phyloP scores from a whole-genome alignment of 2,329 filamentous ascomycete species.

The Mollisia scopiformis region DNA sequence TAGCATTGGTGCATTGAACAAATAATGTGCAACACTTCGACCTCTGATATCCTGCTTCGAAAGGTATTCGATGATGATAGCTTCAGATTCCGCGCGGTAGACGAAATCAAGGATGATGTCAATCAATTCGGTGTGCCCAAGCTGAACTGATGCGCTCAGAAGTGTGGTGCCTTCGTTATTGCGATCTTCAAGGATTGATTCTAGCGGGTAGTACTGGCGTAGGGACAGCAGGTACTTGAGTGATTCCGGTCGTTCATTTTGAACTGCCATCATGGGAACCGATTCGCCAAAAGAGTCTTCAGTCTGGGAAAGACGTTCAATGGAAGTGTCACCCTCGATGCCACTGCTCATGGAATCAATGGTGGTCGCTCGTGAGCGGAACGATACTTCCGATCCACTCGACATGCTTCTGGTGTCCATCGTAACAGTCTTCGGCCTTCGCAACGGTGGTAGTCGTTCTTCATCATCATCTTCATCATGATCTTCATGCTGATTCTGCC shows the following conservation, averaged over 20 bases:
- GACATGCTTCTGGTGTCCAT: slow-evolving; percentile 91
- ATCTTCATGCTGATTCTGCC: slow-evolving; percentile 63
- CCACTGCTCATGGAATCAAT: slow-evolving; percentile 73
- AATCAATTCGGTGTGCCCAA: slow-evolving; percentile 75
- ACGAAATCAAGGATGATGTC: slow-evolving; percentile 76
- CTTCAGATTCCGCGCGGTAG: slow-evolving; percentile 56
- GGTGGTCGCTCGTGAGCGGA: slow-evolving; percentile 78
- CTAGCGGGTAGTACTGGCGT: slow-evolving; percentile 72
- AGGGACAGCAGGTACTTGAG: slow-evolving; percentile 80
- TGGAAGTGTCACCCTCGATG: slow-evolving; percentile 84
- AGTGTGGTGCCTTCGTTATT: slow-evolving; percentile 91
- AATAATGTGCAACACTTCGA: slow-evolving; percentile 89
- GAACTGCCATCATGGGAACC: slow-evolving; percentile 83
- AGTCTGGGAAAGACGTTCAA: slow-evolving; percentile 76
- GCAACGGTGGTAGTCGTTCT: slow-evolving; percentile 36
- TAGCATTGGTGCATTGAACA: slow-evolving; percentile 86
- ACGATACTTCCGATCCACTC: slow-evolving; percentile 81
- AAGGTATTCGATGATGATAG: slow-evolving; percentile 69
- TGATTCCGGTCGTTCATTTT: slow-evolving; percentile 70
- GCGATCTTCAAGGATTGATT: slow-evolving; percentile 76
- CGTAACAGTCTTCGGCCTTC: slow-evolving; percentile 63
- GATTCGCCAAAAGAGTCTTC: slow-evolving; percentile 77
- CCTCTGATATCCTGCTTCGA: slow-evolving; percentile 80
- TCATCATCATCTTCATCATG: slow-evolving; percentile 46
- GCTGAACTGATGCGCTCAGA: slow-evolving; percentile 86